Evolutionary conservation across 1,284 basidiomycete species (phyloP).

Genomic region (Heterobasidion parviporum): DNA sequence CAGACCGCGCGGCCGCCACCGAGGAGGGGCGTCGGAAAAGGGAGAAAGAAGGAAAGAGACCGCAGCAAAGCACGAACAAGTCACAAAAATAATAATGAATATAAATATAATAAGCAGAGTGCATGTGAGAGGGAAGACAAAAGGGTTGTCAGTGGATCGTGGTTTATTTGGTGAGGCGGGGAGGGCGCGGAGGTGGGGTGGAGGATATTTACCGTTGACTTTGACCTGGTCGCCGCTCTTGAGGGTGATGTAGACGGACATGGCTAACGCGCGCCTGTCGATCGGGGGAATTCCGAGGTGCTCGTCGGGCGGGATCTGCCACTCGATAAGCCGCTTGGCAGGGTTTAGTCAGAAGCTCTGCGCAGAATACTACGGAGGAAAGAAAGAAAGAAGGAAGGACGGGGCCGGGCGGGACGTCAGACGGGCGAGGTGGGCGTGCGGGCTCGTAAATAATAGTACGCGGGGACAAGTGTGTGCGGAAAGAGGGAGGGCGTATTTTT

Average conservation of each 20-base stretch:
- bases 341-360: too few relatives aligned
- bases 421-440: not conserved
- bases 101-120: not conserved
- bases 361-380: too few relatives aligned
- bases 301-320: too few relatives aligned
- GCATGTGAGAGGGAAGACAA: not conserved
- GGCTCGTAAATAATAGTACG: not conserved
- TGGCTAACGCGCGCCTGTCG: not conserved
- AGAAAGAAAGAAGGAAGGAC: conserved; percentile 4
- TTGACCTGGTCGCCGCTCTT: conserved; percentile 76
- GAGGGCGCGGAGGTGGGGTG: not conserved
- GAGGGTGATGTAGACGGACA: conserved; percentile 43
- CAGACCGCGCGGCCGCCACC: too few relatives aligned
- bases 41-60: too few relatives aligned
- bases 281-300: not conserved
- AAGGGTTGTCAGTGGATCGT: not conserved
- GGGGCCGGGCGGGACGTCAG: not conserved
- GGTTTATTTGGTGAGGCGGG: not conserved
- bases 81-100: not conserved
- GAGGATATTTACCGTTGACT: conserved; percentile 57
- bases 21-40: too few relatives aligned
- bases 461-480: not conserved
- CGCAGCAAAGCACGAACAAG: not conserved
- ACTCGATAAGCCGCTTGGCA: too few relatives aligned
- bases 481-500: conserved; percentile 4